A percentile compares a stretch with the other conserved stretches of the same genome.
These are phyloP conservation scores for Sporothrix pseudoabietina DNA, from an alignment of 2,329 filamentous ascomycete genomes.

Conservation along the genomic window DNA sequence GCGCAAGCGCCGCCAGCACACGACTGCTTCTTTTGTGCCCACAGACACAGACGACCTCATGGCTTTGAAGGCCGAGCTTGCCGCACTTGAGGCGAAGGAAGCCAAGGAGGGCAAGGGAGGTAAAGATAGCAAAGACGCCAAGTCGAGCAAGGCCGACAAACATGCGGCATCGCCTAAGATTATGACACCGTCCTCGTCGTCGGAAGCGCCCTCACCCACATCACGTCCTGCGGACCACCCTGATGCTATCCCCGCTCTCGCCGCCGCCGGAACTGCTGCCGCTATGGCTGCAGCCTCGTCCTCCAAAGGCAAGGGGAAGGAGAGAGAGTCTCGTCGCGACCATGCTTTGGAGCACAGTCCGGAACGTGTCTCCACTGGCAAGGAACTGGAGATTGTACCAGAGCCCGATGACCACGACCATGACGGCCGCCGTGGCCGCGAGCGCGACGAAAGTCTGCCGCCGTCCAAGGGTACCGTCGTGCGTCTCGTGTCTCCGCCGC, in stretches of 20 bases:
- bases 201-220: slow-evolving; percentile 34
- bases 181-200: slow-evolving; percentile 33
- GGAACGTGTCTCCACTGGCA: background rate
- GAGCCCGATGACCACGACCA: background rate
- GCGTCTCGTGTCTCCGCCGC: slow-evolving; percentile 74
- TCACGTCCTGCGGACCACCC: slow-evolving; percentile 39
- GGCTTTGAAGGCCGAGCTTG: slow-evolving; percentile 36
- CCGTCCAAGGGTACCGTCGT: slow-evolving; percentile 41
- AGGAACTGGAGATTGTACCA: background rate
- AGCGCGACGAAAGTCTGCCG: slow-evolving; percentile 28
- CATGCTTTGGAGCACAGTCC: background rate
- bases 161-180: slow-evolving; percentile 32
- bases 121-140: slow-evolving; percentile 1
- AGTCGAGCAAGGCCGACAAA: slow-evolving; percentile 13
- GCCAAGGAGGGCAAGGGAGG: background rate
- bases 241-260: slow-evolving; percentile 43
- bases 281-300: slow-evolving; percentile 35
- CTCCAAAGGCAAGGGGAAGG: slow-evolving; percentile 27
- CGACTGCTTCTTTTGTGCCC: slow-evolving; percentile 52
- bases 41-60: slow-evolving; percentile 55
- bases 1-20: slow-evolving; percentile 41
- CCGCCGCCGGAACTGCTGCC: slow-evolving; percentile 37
- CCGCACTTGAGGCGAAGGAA: slow-evolving; percentile 27
- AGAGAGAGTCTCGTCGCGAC: background rate
- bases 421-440: slow-evolving; percentile 1